phyloP scores from a whole-genome alignment of 768 basidiomycete species.

The Cystobasidium tubakii region DNA sequence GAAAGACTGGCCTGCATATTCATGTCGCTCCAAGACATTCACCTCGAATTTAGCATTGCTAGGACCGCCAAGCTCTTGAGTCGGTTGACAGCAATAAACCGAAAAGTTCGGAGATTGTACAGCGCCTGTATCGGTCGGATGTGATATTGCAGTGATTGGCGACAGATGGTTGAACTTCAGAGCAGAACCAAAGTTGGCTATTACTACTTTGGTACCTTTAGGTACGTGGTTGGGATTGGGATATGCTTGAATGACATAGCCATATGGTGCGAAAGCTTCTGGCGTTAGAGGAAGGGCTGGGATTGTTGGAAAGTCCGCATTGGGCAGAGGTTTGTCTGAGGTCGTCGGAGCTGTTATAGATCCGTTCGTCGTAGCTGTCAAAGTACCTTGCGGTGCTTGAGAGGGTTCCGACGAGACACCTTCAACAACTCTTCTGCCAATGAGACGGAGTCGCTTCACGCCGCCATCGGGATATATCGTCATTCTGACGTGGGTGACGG shows the following conservation, averaged over 20 bases:
- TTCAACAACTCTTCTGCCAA: constrained; percentile 57
- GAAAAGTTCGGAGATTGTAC: constrained; percentile 50
- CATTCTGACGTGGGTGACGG: constrained; percentile 76
- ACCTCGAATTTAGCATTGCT: constrained; percentile 54
- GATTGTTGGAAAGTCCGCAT: constrained; percentile 44
- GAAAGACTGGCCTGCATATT: constrained; percentile 84
- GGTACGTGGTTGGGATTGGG: constrained; percentile 53
- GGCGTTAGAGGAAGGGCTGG: constrained; percentile 62
- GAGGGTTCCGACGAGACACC: neutral
- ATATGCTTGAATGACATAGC: constrained; percentile 85
- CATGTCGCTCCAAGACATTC: constrained; percentile 77
- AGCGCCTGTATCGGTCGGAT: constrained; percentile 54
- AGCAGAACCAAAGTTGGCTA: constrained; percentile 73
- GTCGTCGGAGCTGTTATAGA: constrained; percentile 56
- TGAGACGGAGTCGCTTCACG: constrained; percentile 80
- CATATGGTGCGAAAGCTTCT: constrained; percentile 81
- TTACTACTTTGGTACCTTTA: constrained; percentile 36
- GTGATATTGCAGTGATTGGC: constrained; percentile 54
- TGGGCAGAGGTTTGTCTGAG: constrained; percentile 18
- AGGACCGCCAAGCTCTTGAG: constrained; percentile 1
- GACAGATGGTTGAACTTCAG: constrained; percentile 87
- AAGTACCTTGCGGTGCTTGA: neutral
- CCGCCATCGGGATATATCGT: constrained; percentile 94
- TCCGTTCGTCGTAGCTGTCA: constrained; percentile 18
- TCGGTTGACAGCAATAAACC: constrained; percentile 15